phyloP scores from a whole-genome alignment of 805 yeast species.

The Hanseniaspora meyeri region DNA sequence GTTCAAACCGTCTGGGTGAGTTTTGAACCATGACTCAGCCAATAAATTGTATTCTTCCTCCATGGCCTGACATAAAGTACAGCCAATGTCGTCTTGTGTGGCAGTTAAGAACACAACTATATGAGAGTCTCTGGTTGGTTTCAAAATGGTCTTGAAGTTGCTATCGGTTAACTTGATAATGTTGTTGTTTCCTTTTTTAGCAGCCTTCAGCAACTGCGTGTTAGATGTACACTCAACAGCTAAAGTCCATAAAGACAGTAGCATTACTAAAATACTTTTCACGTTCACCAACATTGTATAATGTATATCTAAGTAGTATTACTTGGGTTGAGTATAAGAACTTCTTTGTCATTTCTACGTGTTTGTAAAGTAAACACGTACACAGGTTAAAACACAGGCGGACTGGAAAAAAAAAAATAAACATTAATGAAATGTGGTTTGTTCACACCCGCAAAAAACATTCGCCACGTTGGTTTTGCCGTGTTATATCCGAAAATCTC shows the following conservation, averaged over 20 bases:
- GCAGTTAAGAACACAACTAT: conserved; percentile 66
- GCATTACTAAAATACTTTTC: not conserved
- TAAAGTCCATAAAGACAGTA: conserved; percentile 6
- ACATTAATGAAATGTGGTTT: no score
- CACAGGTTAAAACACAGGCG: not conserved
- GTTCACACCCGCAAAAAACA: no score
- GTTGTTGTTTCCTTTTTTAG: conserved; percentile 26
- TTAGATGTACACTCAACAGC: conserved; percentile 18
- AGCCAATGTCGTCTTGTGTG: conserved; percentile 57
- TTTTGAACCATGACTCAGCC: conserved; percentile 51
- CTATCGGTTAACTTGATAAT: conserved; percentile 43
- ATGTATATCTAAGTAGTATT: no score
- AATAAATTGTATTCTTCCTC: conserved; percentile 51
- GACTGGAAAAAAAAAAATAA: not conserved
- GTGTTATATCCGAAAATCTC: no score
- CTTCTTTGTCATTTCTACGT: not conserved
- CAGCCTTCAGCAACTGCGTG: conserved; percentile 21
- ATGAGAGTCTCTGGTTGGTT: conserved; percentile 56
- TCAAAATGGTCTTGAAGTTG: conserved; percentile 44
- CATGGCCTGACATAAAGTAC: conserved; percentile 59
- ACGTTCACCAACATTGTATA: not conserved
- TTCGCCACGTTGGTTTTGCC: no score
- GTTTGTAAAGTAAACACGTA: not conserved
- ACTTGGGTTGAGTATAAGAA: no score
- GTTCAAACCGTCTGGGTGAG: conserved; percentile 40